These are phyloP conservation scores for Fusarium mexicanum DNA, from an alignment of 2,329 filamentous ascomycete species.

Conservation along the genomic window DNA sequence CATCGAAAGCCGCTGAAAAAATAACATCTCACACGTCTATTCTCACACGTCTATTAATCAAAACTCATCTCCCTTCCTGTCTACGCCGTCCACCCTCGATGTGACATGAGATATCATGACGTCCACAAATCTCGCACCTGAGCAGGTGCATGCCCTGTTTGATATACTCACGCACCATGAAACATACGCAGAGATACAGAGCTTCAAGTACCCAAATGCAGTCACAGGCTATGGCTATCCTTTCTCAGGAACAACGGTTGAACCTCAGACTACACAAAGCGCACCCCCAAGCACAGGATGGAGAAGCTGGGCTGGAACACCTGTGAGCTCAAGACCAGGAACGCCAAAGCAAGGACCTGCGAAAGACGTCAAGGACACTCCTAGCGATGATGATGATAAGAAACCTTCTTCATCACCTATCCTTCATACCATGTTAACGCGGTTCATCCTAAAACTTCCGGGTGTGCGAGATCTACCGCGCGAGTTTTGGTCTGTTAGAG, in stretches of 20 bases:
- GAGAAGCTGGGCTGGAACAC: slow-evolving; percentile 39
- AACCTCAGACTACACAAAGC: slow-evolving; percentile 17
- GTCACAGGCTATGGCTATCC: slow-evolving; percentile 77
- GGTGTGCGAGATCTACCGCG: slow-evolving; percentile 70
- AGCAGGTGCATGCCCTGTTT: slow-evolving; percentile 64
- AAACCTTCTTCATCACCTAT: slow-evolving; percentile 66
- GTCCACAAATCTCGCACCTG: slow-evolving; percentile 42
- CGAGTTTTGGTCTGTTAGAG: slow-evolving; percentile 72
- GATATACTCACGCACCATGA: slow-evolving; percentile 69
- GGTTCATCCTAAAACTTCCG: slow-evolving; percentile 72
- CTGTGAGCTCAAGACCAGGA: slow-evolving; percentile 35
- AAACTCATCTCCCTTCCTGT: not conserved
- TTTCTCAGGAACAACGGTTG: slow-evolving; percentile 56
- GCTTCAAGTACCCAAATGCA: slow-evolving; percentile 72
- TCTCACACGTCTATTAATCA: not conserved
- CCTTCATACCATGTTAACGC: slow-evolving; percentile 73
- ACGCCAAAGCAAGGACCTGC: slow-evolving; percentile 43
- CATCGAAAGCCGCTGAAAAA: not conserved
- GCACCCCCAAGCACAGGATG: slow-evolving; percentile 20
- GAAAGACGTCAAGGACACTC: slow-evolving; percentile 9
- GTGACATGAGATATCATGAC: slow-evolving; percentile 36
- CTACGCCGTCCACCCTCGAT: slow-evolving; percentile 5
- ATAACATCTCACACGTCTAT: not conserved
- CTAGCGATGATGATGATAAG: slow-evolving; percentile 32
- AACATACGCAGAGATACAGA: slow-evolving; percentile 74